Conservation (phyloP, 371 early-diverging fungal species). For the Fennellomyces sp. region DNA sequence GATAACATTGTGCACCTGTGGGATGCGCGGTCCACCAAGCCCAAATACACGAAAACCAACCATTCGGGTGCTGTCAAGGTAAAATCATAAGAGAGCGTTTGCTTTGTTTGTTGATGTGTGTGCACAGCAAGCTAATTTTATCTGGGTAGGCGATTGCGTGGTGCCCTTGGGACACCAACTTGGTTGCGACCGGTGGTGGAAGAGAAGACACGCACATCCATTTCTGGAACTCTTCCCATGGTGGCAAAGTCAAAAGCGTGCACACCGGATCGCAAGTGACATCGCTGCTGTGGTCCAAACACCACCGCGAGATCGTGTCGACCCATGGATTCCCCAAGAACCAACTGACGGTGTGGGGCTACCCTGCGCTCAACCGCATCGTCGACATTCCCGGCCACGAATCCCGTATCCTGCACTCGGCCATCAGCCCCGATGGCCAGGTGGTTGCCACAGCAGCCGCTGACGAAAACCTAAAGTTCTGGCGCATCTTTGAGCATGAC, state of each 20-base stretch:
- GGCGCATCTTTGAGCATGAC: conserved; percentile 83
- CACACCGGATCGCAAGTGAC: conserved; percentile 95
- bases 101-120: too few relatives aligned
- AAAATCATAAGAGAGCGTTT: too few relatives aligned
- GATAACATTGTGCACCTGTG: conserved; percentile 96
- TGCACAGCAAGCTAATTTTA: neutral
- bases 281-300: conserved; percentile 89
- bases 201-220: conserved; percentile 89
- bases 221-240: conserved; percentile 93
- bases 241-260: conserved; percentile 66
- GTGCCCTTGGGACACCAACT: conserved; percentile 96
- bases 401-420: conserved; percentile 87
- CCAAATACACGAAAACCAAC: conserved; percentile 71
- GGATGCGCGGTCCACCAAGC: conserved; percentile 77
- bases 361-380: conserved; percentile 80
- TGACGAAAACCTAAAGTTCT: conserved; percentile 98
- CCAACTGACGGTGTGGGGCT: conserved; percentile 90
- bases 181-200: conserved; percentile 98
- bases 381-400: conserved; percentile 88
- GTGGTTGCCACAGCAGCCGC: conserved; percentile 90
- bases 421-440: conserved; percentile 93
- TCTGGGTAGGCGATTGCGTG: conserved; percentile 90
- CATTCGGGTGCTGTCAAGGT: conserved; percentile 93
- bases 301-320: conserved; percentile 91
- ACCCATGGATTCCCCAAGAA: conserved; percentile 95